Evolutionary conservation across 2,329 filamentous ascomycete genomes (phyloP), one percentile per base, ranked within the genome.

Genomic region (Colletotrichum truncatum): DNA sequence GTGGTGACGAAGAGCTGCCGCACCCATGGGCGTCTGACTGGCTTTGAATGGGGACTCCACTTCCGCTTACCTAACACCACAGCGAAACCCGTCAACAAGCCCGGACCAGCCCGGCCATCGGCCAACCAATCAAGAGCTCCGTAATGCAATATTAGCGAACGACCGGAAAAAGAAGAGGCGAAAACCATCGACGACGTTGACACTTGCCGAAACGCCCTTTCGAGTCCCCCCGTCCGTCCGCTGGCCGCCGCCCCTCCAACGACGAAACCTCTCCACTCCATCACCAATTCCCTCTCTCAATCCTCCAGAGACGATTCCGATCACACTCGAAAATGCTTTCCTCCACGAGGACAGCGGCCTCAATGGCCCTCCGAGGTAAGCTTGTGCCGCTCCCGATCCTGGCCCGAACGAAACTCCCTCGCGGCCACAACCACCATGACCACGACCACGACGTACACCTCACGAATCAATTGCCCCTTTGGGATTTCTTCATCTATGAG

Each of bases 361-460:
- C 83, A 71, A 80, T 85, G 79, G 81, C 83, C 72, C 77, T 86
- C 70, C 81, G 84, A 82, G 82, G 84, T 85, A 72, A 71, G 82
- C 30, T 25, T 39, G 18, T 30, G 14, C 16, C 38, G 32, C 41
- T 38, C 39, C 39, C 39, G 45, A 60, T 26, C 26, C n/a, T n/a
- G n/a, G 53, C n/a, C 49, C 21, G 57, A 60, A 45, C 10, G 41
- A 49, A 43, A 36, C 60, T 54, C 48, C 61, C 39, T 18, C 62
- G 49, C 32, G 30, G 41, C 45, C 54, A 5, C 34, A 10, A 18
- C 34, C 11, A 23, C 28, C 54, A 28, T 8, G 41, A 36, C 10
- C 26, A n/a, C 45, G 26, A 39, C 23, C 10, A 18, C 2, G 30
- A 36, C 14, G 18, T 28, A 18, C 5, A 39, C 14, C 18, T 21